Evolutionary conservation across 495 filamentous ascomycete genomes (phyloP), one percentile per base, ranked within the genome.

Genomic region (Polyplosphaeria fusca): DNA sequence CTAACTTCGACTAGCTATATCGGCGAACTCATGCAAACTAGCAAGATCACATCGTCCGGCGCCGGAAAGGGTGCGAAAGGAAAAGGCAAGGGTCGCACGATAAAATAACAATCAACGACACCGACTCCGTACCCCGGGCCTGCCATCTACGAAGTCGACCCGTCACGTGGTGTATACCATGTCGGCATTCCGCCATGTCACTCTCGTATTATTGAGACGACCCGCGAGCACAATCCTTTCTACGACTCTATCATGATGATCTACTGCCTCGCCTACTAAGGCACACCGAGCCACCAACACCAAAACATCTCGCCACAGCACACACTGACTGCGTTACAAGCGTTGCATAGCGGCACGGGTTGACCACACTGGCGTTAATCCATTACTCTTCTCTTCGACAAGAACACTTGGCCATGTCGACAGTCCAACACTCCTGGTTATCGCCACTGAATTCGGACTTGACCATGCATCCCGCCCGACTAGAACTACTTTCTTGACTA

Each of bases 1-100:
- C 55, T 59, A 62, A 69, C 60, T 38, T 30, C 25, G 32, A 35
- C 23, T 40, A 67, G 76, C 52, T 80, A 80, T 58, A 90, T 90
- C 52, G 86, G 86, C 23, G 86, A 88, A 66, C 74, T 90, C 52
- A 89, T 90, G 86, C 81, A 81, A 53, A 89, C 86, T 13, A 87
- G 82, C 68, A 90, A 88, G 67, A 88, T 90, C 62, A 89, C 86
- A 4, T 80, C 85, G 4, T 73, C 76, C 23, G 73, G 73, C 23
- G 66, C 70, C 35, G 58, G 61, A 56, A 61, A 66, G 70, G 75
- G 37, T n/a, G 68, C 71, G 28, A 63, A 82, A 77, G 69, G 67
- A 27, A 73, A 71, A 47, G 68, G 67, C 41, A 66, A 66, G 51
- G 56, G 64, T 37, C 55, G 61, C 13, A 28, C 28, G 9, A 61